phyloP scores from a whole-genome alignment of 305 asterid genomes.

The Solanum hybrid region DNA sequence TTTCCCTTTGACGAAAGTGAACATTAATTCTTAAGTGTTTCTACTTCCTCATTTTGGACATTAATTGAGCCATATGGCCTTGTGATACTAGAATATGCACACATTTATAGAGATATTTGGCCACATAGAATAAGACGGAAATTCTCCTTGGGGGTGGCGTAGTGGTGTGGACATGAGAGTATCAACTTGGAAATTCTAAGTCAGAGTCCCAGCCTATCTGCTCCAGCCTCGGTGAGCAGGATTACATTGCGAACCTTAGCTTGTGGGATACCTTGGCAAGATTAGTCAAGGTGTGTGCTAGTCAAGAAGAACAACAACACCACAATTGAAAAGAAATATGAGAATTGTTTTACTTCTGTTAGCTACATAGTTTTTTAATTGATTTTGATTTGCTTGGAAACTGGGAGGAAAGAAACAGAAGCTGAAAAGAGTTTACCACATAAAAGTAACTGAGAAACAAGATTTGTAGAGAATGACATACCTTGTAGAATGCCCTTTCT shows the following conservation, averaged over 20 bases:
- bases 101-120: neutral
- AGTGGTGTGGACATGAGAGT: neutral
- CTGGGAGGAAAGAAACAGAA: neutral
- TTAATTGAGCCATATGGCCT: neutral
- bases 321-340: neutral
- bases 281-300: neutral
- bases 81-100: neutral
- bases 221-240: neutral
- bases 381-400: neutral
- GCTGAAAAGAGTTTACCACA: neutral
- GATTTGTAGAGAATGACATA: neutral
- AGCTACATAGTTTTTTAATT: neutral
- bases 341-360: neutral
- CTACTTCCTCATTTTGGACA: neutral
- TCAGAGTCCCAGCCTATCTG: neutral
- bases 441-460: neutral
- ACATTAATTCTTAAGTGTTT: neutral
- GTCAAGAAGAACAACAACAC: neutral
- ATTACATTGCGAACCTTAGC: neutral
- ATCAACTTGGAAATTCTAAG: neutral
- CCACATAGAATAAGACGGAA: neutral
- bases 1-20: neutral
- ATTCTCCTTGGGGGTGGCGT: neutral
- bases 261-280: neutral
- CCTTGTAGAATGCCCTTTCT: neutral